Evolutionary conservation across 768 basidiomycete species (phyloP), one percentile per base, ranked within the genome.

Genomic region (Mycena metata): DNA sequence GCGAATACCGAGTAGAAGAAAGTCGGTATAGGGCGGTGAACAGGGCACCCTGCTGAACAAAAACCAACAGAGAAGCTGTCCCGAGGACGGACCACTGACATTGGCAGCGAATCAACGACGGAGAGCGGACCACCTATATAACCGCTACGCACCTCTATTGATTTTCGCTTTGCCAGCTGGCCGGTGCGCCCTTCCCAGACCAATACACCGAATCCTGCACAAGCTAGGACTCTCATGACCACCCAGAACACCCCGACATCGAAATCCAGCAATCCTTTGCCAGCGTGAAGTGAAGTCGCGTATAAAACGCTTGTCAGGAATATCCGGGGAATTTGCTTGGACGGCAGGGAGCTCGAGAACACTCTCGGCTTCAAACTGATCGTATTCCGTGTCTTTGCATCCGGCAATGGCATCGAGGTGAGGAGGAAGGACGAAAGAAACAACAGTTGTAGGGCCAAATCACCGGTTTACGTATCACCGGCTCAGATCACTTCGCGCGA

Each of bases 221-320:
- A 88, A 4, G 90, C 91, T 59, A 94, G 81, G 55, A 93, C 84
- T 69, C 91, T 82, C 81, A 94, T 89, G 39, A 91, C 82, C 16
- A 93, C 83, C 93, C 92, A 94, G 74, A 93, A 90, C 11, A 91
- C 86, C 9, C 90, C 90, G 23, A 90, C 86, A 76, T 92, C 90
- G 43, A 85, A 85, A 19, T 87, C 82, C 52, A 94, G 79, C 9
- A 94, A 87, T 72, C 89, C 90, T 79, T 91, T 92, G 56, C 87
- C 84, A 8, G 88, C 84, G 77, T 89, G 86, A 41, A 91, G 78
- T 6, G 89, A 84, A 21, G 89, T 77, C 39, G 90, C 90, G 65
- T 91, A 88, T 54, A 92, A 79, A 23, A 87, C 78, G 79, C 93
- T 90, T 0, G 89, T 88, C 45, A 90, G 73, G 63, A 90, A 72